These are phyloP conservation scores for Hibiscus mutabilis DNA, from an alignment of 345 rosid genomes.

Conservation along the genomic window DNA sequence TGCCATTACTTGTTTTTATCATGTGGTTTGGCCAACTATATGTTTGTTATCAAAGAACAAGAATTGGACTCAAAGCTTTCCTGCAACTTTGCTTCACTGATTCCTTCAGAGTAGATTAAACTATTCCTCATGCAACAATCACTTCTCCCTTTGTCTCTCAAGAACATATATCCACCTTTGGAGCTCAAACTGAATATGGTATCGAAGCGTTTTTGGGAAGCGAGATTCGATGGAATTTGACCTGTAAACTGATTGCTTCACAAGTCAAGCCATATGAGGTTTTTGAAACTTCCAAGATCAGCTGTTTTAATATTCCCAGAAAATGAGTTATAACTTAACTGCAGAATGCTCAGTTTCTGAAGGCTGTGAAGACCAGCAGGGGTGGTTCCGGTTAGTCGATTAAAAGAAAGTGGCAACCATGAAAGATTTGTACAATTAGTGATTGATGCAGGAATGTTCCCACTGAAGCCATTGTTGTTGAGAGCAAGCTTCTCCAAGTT, in stretches of 20 bases:
- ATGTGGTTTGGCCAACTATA: slow-evolving; percentile 44
- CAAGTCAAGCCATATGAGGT: slow-evolving; percentile 87
- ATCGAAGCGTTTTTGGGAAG: slow-evolving; percentile 50
- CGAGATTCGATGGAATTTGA: slow-evolving; percentile 48
- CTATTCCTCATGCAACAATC: slow-evolving; percentile 74
- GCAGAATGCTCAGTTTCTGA: no score
- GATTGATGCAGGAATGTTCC: slow-evolving; percentile 60
- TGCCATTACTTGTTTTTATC: slow-evolving; percentile 43
- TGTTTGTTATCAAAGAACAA: slow-evolving; percentile 60
- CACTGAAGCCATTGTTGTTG: slow-evolving; percentile 66
- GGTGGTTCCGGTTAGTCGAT: slow-evolving; percentile 54
- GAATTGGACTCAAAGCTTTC: slow-evolving; percentile 63
- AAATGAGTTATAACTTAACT: no score
- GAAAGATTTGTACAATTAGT: slow-evolving; percentile 59
- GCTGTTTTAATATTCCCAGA: no score
- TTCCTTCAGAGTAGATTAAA: slow-evolving; percentile 66
- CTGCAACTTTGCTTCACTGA: slow-evolving; percentile 46
- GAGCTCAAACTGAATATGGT: slow-evolving; percentile 23
- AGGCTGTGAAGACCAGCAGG: slow-evolving; percentile 56
- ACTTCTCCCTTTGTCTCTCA: slow-evolving; percentile 74
- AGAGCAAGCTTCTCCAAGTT: slow-evolving; percentile 68
- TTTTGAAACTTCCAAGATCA: no score
- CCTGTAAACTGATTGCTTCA: slow-evolving; percentile 59
- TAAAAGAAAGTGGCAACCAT: slow-evolving; percentile 85
- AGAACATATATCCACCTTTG: slow-evolving; percentile 53